Conservation (phyloP, 2,329 filamentous ascomycete species). For the Endoconidiophora laricicola region DNA sequence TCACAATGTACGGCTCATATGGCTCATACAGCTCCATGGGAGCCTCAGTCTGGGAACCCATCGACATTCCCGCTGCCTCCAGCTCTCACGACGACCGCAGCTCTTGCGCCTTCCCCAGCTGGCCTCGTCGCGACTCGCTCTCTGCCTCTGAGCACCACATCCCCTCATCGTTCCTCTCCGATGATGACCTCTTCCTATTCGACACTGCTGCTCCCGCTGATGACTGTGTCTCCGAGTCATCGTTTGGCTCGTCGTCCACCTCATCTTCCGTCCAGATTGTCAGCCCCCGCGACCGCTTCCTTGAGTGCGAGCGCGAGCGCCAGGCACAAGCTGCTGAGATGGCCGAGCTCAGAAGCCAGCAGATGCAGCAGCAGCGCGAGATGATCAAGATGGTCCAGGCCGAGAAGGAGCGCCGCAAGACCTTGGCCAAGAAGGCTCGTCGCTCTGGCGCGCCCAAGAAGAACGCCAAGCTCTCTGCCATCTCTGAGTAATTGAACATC, state of each 20-base stretch:
- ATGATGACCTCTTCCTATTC: constrained; percentile 14
- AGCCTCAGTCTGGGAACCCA: constrained; percentile 27
- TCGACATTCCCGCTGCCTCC: constrained; percentile 30
- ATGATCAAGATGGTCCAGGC: constrained; percentile 31
- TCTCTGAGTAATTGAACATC: constrained; percentile 26
- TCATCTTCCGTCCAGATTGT: not conserved
- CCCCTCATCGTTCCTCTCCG: constrained; percentile 16
- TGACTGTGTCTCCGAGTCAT: constrained; percentile 1
- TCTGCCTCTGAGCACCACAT: constrained; percentile 20
- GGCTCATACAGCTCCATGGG: constrained; percentile 34
- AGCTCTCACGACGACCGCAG: constrained; percentile 26
- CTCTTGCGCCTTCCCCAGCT: constrained; percentile 40
- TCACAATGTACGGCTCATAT: constrained; percentile 33
- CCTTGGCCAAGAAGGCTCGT: constrained; percentile 22
- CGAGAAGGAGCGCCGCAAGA: constrained; percentile 39
- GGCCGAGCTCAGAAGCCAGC: constrained; percentile 22
- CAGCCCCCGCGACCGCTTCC: constrained; percentile 5
- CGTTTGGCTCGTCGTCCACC: constrained; percentile 4
- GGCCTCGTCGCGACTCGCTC: constrained; percentile 39
- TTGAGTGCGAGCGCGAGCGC: constrained; percentile 10
- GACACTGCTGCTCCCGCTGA: not conserved
- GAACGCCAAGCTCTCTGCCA: constrained; percentile 36
- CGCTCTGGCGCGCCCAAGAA: constrained; percentile 27
- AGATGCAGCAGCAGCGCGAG: constrained; percentile 36
- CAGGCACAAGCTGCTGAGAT: constrained; percentile 18